Evolutionary conservation across 106 monocot genomes (phyloP), one percentile per base, ranked within the genome.

Genomic region (Acorus gramineus): DNA sequence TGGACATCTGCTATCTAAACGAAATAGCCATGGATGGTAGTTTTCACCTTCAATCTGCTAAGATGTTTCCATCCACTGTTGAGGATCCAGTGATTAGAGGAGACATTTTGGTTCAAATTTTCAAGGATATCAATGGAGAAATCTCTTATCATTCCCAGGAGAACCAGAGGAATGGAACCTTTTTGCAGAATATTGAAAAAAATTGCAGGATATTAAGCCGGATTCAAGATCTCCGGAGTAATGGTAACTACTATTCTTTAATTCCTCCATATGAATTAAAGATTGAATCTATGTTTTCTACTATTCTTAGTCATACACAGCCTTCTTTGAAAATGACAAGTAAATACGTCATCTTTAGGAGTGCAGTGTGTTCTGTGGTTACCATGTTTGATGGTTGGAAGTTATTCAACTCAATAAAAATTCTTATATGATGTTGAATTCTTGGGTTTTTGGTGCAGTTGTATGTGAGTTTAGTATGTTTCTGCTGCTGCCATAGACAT

Each of bases 21-120:
- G 72, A 79, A 52, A 72, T 83, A 50, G 7, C 65, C 13, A 11
- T 77, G 57, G 73, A 78, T 9, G 72, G 83, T 46, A 67, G 63
- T 58, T 60, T 82, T 12, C 5, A 2, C 12, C 62, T 80, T 65
- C 76, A 68, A 12, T 54, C 44, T 45, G n/a, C 72, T 50, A 85
- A 86, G 62, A 83, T 91, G 81, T 79, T 96, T 71, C 96, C 91
- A 4, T 70, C 74, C 5, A 82, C 77, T 64, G 80, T 96, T 14
- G 91, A 85, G 8, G 91, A 96, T 71, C 96, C 96, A 62, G 63
- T 62, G 14, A 85, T 88, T 72, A 83, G 91, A 61, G 91, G 91
- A 49, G 91, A 96, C 65, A 88, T 96, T 66, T 60, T 96, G 47
- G 44, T 91, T 61, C 91, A 96, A 60, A 88, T 73, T 3, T 57